Evolutionary conservation across 2,329 filamentous ascomycete genomes (phyloP).

Genomic region (Cercospora brassicicola): DNA sequence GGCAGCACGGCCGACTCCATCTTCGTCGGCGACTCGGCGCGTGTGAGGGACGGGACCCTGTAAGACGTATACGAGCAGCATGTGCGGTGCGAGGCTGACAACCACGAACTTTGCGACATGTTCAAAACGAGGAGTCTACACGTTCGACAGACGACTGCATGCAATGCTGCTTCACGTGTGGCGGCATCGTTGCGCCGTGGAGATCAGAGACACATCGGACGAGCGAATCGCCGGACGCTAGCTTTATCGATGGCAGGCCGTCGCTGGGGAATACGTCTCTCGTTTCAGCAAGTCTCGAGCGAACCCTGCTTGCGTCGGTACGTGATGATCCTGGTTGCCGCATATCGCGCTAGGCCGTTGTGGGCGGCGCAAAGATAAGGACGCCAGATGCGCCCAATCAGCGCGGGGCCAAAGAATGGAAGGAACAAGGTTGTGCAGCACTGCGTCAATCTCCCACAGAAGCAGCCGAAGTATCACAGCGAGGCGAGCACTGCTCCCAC

Average conservation of each 20-base stretch:
- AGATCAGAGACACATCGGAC: not conserved
- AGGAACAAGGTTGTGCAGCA: not conserved
- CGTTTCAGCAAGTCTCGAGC: constrained; percentile 6
- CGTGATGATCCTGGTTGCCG: not conserved
- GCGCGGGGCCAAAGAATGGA: not conserved
- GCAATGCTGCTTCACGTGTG: not conserved
- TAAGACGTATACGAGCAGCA: not conserved
- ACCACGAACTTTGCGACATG: not conserved
- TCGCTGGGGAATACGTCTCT: not conserved
- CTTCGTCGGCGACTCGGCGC: not conserved
- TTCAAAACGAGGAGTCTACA: not conserved
- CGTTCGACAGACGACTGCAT: not conserved
- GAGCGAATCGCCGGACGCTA: not conserved
- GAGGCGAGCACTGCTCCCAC: not conserved
- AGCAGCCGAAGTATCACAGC: constrained; percentile 11
- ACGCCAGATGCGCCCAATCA: not conserved
- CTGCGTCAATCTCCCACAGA: not conserved
- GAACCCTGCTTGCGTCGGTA: not conserved
- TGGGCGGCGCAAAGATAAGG: not conserved
- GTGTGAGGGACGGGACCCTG: not conserved
- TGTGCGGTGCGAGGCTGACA: not conserved
- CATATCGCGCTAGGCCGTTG: not conserved
- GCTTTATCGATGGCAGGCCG: not conserved
- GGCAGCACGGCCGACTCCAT: not conserved
- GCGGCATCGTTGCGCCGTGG: not conserved